Conservation (phyloP, 2,329 filamentous ascomycete species). For the Diaporthe nobilis region DNA sequence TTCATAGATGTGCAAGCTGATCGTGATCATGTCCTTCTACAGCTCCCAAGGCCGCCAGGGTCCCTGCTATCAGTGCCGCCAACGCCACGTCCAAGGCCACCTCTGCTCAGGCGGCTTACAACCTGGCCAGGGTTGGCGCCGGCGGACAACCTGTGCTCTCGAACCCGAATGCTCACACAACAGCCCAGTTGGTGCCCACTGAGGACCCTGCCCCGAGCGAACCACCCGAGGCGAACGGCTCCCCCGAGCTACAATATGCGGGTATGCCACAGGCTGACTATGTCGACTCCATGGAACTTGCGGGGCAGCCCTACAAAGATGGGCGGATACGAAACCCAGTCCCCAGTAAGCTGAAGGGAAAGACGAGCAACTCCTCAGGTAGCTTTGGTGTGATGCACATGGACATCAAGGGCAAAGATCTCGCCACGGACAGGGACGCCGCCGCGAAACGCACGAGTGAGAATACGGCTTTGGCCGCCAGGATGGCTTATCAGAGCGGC, state of each 20-base stretch:
- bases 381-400: slow-evolving; percentile 77
- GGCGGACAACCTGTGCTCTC: slow-evolving; percentile 26
- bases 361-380: slow-evolving; percentile 68
- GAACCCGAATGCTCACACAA: slow-evolving; percentile 34
- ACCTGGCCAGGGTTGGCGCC: slow-evolving; percentile 26
- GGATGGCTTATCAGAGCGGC: slow-evolving; percentile 66
- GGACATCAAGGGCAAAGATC: slow-evolving; percentile 60
- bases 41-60: slow-evolving; percentile 39
- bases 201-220: slow-evolving; percentile 23
- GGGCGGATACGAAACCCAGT: slow-evolving; percentile 70
- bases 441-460: slow-evolving; percentile 74
- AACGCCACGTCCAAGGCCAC: slow-evolving; percentile 26
- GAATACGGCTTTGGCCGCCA: slow-evolving; percentile 71
- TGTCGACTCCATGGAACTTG: slow-evolving; percentile 43
- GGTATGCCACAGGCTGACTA: slow-evolving; percentile 45
- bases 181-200: slow-evolving; percentile 35
- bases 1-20: slow-evolving; percentile 30
- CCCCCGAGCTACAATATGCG: slow-evolving; percentile 29
- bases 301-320: slow-evolving; percentile 54
- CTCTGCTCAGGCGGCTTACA: slow-evolving; percentile 31
- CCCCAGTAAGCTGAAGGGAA: slow-evolving; percentile 73
- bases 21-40: slow-evolving; percentile 16
- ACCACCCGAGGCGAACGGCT: slow-evolving; percentile 22
- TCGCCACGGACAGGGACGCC: slow-evolving; percentile 64
- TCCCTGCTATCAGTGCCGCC: slow-evolving; percentile 23